Evolutionary conservation across 2,329 filamentous ascomycete species (phyloP), one percentile per base, ranked within the genome.

Genomic region (Colletotrichum sublineola): DNA sequence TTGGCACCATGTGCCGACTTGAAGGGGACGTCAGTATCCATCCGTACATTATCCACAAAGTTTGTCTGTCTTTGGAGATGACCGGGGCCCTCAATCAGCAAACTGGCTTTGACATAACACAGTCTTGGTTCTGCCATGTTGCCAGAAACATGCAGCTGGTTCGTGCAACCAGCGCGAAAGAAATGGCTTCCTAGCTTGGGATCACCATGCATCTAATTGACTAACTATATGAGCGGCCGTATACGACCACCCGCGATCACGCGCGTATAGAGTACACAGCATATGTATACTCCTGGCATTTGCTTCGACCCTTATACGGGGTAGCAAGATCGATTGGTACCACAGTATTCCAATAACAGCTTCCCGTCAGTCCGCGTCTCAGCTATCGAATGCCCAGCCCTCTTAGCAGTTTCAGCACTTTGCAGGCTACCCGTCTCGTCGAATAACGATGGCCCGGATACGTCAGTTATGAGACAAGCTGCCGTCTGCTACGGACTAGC

Each of bases 71-170:
- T 52, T 46, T 42, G n/a, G 42, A 56, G 24, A 44, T 31, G 2
- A n/a, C 18, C 33, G 4, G 9, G 44, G n/a, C 31, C 44, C 2
- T 44, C 20, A 18, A 38, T 38, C 9, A 14, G 38, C 36, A 38
- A 53, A 61, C 46, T 36, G 38, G 67, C 31, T 48, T 40, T n/a
- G 38, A 46, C 15, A 40, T 3, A 67, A 66, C 3, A 31, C 36
- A 9, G 44, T 8, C n/a, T n/a, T 62, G 60, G 33, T 31, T 15
- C 38, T 20, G 18, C 7, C 46, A 52, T 40, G 38, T 55, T 12
- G 44, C n/a, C 58, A 68, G 42, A 44, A 53, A 65, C 63, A 69
- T 60, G 36, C 36, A 62, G 52, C 36, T 44, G 29, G 46, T 38
- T 66, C 38, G 62, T 66, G 55, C 53, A 69, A 60, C 42, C 44